Evolutionary conservation across 2,329 filamentous ascomycete species (phyloP), one percentile per base, ranked within the genome.

Genomic region (Penicillium fuscoglaucum): DNA sequence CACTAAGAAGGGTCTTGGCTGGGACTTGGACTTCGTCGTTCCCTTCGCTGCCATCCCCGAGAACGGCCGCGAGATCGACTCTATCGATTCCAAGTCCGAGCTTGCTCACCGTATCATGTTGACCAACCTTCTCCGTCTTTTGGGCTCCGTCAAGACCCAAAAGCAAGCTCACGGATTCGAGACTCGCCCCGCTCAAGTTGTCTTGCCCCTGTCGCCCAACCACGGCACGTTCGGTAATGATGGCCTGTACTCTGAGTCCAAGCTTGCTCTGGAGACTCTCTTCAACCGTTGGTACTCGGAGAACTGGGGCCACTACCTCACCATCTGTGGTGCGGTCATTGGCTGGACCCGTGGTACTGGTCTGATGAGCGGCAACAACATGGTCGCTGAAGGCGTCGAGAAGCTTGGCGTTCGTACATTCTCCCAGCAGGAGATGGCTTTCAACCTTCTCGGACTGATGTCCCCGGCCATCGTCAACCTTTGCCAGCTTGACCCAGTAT

Each of bases 211-310:
- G 9, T 99, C 95, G 3, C 95, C 95, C 59, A 99, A 99, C 80
- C 96, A 99, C 78, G 95, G 95, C 66, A 99, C 93, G 33, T 99
- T 99, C 69, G 95, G 95, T 72, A 97, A 91, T 74, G 95, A 99
- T 69, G 95, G 95, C 80, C 85, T 99, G 49, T 99, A 99, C 80
- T 96, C 95, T 6, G 95, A 99, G 80, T 98, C 95, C 48, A 99
- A 99, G 81, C 88, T 99, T 59, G 95, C 89, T 44, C 84, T 99
- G 9, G 95, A 99, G 83, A 98, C 95, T 5, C 85, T 99, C 39
- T 98, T 99, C 86, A 97, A 96, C 81, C 87, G 95, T 68, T 99
- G 95, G 95, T 90, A 96, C 78, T 96, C 95, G 0, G 95, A 99
- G 80, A 93, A 87, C 80, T 99, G 95, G 95, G 89, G 87, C 65